A percentile compares a stretch with the other conserved stretches of the same genome.
Conservation (phyloP, 768 basidiomycete genomes). For the Xerocomellus intermedius region DNA sequence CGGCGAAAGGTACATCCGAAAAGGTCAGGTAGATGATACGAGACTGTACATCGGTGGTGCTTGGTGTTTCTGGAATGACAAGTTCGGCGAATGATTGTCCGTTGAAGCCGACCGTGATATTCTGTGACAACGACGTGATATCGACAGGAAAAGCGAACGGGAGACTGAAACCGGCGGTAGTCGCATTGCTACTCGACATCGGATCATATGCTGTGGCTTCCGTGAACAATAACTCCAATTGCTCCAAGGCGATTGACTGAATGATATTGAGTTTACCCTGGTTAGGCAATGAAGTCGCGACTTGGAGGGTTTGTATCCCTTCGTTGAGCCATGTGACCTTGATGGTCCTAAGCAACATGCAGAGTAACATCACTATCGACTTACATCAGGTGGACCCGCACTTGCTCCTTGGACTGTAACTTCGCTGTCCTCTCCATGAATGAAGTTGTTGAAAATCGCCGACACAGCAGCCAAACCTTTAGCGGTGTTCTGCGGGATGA, state of each 20-base stretch:
- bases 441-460: conserved; percentile 66
- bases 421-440: conserved; percentile 62
- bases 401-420: conserved; percentile 58
- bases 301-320: conserved; percentile 60
- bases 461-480: conserved; percentile 60
- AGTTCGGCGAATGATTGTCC: conserved; percentile 60
- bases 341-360: conserved; percentile 2
- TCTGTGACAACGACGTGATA: conserved; percentile 59
- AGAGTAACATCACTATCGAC: conserved; percentile 10
- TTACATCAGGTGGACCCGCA: conserved; percentile 56
- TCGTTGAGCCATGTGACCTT: conserved; percentile 73
- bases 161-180: conserved; percentile 61
- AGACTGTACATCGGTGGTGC: conserved; percentile 57
- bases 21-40: conserved; percentile 64
- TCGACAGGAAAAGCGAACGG: conserved; percentile 73
- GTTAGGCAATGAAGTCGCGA: conserved; percentile 61
- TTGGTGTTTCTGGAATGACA: conserved; percentile 54
- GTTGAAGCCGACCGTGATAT: conserved; percentile 50
- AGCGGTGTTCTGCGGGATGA: conserved; percentile 56
- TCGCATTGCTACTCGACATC: conserved; percentile 54
- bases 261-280: conserved; percentile 61
- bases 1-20: conserved; percentile 56
- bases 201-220: conserved; percentile 57
- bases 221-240: conserved; percentile 60
- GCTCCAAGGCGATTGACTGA: conserved; percentile 57